phyloP scores from a whole-genome alignment of 176 grass and related monocot species.

The Cymbopogon citratus region DNA sequence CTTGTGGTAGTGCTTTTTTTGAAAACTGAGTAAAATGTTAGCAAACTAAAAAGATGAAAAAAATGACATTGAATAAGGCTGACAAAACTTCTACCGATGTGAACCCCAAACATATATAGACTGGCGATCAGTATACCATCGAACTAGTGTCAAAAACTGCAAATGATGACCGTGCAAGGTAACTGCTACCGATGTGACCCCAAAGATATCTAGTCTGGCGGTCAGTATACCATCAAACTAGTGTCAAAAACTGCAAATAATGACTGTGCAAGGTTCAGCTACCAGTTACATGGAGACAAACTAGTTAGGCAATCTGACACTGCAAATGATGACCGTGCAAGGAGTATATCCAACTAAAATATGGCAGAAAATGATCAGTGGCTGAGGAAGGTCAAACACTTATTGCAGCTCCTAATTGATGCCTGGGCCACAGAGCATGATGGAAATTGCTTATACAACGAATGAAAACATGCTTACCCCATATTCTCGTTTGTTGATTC shows the following conservation, averaged over 20 bases:
- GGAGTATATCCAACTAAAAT: slow-evolving; percentile 9
- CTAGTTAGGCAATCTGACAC: not conserved
- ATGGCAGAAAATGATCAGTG: not conserved
- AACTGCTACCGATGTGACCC: too few relatives aligned
- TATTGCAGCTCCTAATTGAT: not conserved
- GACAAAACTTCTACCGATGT: not conserved
- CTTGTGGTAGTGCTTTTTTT: not conserved
- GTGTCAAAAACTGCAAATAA: too few relatives aligned
- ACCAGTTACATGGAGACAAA: not conserved
- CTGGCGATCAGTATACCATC: not conserved
- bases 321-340: not conserved
- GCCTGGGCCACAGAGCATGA: not conserved
- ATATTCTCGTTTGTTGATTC: slow-evolving; percentile 65
- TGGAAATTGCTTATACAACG: not conserved
- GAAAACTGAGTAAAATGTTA: not conserved
- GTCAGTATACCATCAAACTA: too few relatives aligned
- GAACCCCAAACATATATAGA: slow-evolving; percentile 5
- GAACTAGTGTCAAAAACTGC: not conserved
- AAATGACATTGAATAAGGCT: not conserved
- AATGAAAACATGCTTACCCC: slow-evolving; percentile 43
- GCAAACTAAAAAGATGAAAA: slow-evolving; percentile 12
- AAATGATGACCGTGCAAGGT: not conserved
- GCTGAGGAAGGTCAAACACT: not conserved
- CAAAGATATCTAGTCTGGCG: too few relatives aligned
- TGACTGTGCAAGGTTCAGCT: slow-evolving; percentile 5